Conservation (phyloP, 768 basidiomycete genomes). For the Mycena alexandri region DNA sequence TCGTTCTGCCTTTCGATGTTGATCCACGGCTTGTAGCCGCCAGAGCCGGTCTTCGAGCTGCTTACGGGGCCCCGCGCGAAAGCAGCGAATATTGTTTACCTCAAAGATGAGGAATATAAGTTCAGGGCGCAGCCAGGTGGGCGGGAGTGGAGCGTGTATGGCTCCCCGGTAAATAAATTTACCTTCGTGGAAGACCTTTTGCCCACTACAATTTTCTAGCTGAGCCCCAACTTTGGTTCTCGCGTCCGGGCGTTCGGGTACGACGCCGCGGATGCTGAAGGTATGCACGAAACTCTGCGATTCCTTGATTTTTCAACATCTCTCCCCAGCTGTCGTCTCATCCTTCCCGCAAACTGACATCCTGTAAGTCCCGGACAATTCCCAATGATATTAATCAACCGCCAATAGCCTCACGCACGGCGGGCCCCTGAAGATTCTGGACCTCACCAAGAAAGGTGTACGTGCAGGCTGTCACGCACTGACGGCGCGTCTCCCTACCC, state of each 20-base stretch:
- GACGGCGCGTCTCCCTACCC: slow-evolving; percentile 51
- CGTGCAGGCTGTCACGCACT: slow-evolving; percentile 67
- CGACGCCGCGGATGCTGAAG: slow-evolving; percentile 49
- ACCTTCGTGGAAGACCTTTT: not conserved
- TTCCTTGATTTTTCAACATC: not conserved
- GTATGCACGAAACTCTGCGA: slow-evolving; percentile 37
- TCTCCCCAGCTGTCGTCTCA: slow-evolving; percentile 44
- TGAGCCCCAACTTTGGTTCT: slow-evolving; percentile 21
- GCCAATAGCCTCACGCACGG: slow-evolving; percentile 64
- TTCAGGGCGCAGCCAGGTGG: slow-evolving; percentile 55
- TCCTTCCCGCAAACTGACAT: slow-evolving; percentile 57
- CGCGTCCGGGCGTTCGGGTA: slow-evolving; percentile 69
- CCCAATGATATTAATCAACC: too few species aligned
- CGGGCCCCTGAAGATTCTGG: slow-evolving; percentile 70
- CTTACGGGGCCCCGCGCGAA: slow-evolving; percentile 51
- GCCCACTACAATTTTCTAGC: not conserved
- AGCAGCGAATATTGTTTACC: slow-evolving; percentile 65
- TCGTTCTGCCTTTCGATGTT: too few species aligned
- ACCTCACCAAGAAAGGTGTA: slow-evolving; percentile 54
- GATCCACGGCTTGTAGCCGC: slow-evolving; percentile 27
- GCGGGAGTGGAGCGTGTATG: slow-evolving; percentile 71
- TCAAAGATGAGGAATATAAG: slow-evolving; percentile 61
- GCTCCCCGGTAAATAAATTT: slow-evolving; percentile 67
- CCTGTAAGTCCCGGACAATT: slow-evolving; percentile 54
- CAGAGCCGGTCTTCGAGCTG: slow-evolving; percentile 48